phyloP scores from a whole-genome alignment of 768 basidiomycete species.

The Tephrocybe rancida region DNA sequence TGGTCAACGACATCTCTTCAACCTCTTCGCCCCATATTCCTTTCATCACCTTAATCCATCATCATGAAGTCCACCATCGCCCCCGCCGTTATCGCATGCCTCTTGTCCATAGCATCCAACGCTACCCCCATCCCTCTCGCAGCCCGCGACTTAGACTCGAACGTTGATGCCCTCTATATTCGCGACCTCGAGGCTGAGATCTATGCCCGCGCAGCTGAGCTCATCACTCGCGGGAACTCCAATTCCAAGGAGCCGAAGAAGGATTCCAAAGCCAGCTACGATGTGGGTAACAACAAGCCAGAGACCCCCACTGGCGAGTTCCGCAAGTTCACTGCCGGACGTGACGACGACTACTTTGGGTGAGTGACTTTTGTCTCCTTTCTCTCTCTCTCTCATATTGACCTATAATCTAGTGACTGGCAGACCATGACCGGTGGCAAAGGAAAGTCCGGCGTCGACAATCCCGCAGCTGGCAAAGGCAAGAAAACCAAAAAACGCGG shows the following conservation, averaged over 20 bases:
- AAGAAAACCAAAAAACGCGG: background rate
- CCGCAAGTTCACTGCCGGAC: background rate
- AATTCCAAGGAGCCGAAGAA: background rate
- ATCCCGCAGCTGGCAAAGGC: conserved; percentile 6
- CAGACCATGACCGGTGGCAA: conserved; percentile 4
- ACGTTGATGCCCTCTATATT: conserved; percentile 5
- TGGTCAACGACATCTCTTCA: background rate
- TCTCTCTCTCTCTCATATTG: too few relatives aligned
- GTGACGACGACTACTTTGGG: conserved; percentile 5
- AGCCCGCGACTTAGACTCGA: background rate
- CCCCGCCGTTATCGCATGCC: conserved; percentile 12
- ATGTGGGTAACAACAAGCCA: conserved; percentile 4
- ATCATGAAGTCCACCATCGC: conserved; percentile 10
- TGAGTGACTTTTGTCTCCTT: too few relatives aligned
- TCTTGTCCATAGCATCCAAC: background rate
- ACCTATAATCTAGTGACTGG: too few relatives aligned
- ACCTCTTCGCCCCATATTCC: background rate
- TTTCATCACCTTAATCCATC: background rate
- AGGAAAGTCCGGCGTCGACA: background rate
- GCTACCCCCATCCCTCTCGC: conserved; percentile 4
- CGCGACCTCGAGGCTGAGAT: conserved; percentile 9
- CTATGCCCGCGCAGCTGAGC: background rate
- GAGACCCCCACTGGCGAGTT: conserved; percentile 1
- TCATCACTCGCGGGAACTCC: background rate
- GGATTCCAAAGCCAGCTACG: background rate